Evolutionary conservation across 2,329 filamentous ascomycete genomes (phyloP), one percentile per base, ranked within the genome.

Genomic region (Colletotrichum abscissum): DNA sequence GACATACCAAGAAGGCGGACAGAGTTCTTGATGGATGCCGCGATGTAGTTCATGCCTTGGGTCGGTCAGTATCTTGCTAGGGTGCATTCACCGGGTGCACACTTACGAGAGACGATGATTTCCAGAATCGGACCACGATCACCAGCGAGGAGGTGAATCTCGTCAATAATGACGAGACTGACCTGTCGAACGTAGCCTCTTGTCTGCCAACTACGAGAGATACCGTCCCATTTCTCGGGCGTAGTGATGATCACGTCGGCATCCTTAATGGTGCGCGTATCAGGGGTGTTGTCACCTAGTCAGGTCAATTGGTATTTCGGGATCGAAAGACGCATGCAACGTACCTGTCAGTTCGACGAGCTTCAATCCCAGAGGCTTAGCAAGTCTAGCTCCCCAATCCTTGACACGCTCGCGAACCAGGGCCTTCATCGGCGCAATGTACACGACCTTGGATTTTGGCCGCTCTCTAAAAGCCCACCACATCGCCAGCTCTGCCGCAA

Each of bases 151-250:
- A 99, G 86, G 83, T 99, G 97, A 71, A 99, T 99, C 84, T 99
- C 97, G 79, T 99, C 97, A 76, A 99, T 99, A 75, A 99, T 98
- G 65, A 99, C 97, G 19, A 99, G 86, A 74, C 95, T 96, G 73
- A 99, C 97, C 83, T 98, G 93, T 65, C 95, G 92, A 54, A 99
- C 97, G 77, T 99, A 99, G 74, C 94, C 94, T 90, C 97, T 93
- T 5, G 96, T 98, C 82, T 98, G 95, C 97, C 97, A 99, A 79
- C 94, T 97, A 89, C 97, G 94, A 78, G 95, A 98, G 77, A 99
- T 98, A 90, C 97, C 97, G 81, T 99, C 97, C 97, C 97, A 99
- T 82, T 99, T 99, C 84, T 99, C 97, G n/a, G 97, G 97, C 0
- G 97, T 99, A 0, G 97, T 99, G 78, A 99, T 95, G 78, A 99